phyloP scores from a whole-genome alignment of 164 flowering plant genomes.

The Vitis riparia region DNA sequence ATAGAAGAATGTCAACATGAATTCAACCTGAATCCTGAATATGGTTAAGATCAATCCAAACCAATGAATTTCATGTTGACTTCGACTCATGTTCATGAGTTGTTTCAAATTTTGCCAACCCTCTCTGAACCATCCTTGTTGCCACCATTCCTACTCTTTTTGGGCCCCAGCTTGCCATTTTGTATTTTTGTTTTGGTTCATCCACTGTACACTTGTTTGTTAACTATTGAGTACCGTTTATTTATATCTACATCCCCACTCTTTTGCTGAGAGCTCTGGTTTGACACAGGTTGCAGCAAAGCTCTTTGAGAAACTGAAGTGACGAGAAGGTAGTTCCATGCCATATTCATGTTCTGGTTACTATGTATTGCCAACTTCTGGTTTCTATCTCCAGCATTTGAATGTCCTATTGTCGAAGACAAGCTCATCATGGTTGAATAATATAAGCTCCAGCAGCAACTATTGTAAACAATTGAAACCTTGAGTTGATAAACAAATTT shows the following conservation, averaged over 20 bases:
- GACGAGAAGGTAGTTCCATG: background rate
- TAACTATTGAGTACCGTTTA: background rate
- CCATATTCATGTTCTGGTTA: background rate
- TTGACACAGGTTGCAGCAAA: background rate
- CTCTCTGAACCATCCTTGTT: too few species aligned
- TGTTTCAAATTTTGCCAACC: too few species aligned
- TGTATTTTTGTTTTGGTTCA: background rate
- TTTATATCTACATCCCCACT: background rate
- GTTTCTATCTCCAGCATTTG: background rate
- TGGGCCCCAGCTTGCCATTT: background rate
- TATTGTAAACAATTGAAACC: too few species aligned
- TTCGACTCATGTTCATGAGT: too few species aligned
- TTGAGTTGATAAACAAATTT: too few species aligned
- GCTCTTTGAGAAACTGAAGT: background rate
- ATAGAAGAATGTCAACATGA: too few species aligned
- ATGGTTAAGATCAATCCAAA: too few species aligned
- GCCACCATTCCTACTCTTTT: too few species aligned
- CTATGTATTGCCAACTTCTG: background rate
- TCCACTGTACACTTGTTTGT: background rate
- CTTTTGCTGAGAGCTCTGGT: background rate
- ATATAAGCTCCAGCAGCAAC: too few species aligned
- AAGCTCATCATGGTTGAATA: too few species aligned
- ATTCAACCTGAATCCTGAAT: too few species aligned
- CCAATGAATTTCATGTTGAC: too few species aligned
- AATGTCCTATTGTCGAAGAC: background rate